Conservation (phyloP, 2,329 filamentous ascomycete species). For the Phaeosphaeriaceae sp. region DNA sequence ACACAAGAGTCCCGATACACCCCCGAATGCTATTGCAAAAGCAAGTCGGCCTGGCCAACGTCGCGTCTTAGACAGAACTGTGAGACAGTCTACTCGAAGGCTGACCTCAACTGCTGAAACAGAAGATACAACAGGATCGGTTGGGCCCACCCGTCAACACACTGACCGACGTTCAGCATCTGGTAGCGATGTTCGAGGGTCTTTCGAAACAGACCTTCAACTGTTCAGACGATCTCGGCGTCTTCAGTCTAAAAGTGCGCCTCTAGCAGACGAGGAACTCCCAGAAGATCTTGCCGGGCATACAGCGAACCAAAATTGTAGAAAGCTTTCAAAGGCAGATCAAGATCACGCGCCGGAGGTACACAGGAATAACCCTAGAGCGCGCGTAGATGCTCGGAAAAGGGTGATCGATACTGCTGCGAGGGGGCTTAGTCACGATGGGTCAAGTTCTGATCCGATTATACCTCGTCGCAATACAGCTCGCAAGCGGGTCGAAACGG, state of each 20-base stretch:
- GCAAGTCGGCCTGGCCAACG: constrained; percentile 1
- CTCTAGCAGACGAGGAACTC: constrained; percentile 16
- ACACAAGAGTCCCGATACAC: constrained; percentile 2
- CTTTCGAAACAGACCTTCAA: constrained; percentile 13
- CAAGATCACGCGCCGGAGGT: constrained; percentile 4
- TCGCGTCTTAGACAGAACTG: background rate
- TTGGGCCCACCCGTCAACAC: background rate
- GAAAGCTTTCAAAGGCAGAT: constrained; percentile 8
- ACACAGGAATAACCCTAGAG: constrained; percentile 11
- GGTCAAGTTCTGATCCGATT: constrained; percentile 22
- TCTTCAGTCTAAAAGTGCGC: constrained; percentile 16
- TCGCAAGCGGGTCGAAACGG: constrained; percentile 5
- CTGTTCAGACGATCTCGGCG: constrained; percentile 4
- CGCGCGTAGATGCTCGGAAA: constrained; percentile 7
- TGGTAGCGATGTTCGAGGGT: constrained; percentile 31
- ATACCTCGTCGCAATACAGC: constrained; percentile 16
- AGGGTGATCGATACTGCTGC: constrained; percentile 17
- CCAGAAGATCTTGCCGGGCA: constrained; percentile 2
- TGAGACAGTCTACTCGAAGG: constrained; percentile 13
- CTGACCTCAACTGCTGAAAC: constrained; percentile 26
- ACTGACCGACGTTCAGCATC: constrained; percentile 17
- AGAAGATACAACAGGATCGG: constrained; percentile 13
- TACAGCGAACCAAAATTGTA: constrained; percentile 8
- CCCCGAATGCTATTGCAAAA: constrained; percentile 4
- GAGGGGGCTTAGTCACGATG: constrained; percentile 31